Percentiles rank a stretch among this genome's conserved stretches.
phyloP scores from a whole-genome alignment of 768 basidiomycete species.

The Gloeostereum incarnatum region DNA sequence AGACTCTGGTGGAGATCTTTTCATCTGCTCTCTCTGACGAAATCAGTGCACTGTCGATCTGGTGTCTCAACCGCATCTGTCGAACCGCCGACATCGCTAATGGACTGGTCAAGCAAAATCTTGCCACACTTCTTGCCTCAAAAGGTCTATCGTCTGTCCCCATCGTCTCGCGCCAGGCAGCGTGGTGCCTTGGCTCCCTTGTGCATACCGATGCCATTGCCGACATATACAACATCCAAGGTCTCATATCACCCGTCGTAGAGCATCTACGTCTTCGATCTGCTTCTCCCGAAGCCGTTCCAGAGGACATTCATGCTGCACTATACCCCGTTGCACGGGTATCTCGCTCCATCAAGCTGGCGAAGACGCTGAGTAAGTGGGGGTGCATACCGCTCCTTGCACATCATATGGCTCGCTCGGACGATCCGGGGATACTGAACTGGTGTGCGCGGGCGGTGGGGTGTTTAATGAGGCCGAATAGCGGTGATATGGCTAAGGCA shows the following conservation, averaged over 20 bases:
- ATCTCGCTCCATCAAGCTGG: constrained; percentile 14
- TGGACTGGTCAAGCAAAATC: constrained; percentile 13
- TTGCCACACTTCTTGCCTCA: constrained; percentile 9
- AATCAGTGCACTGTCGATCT: constrained; percentile 12
- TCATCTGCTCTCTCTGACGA: constrained; percentile 10
- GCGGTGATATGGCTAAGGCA: constrained; percentile 12
- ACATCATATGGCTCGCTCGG: constrained; percentile 10
- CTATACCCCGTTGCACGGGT: constrained; percentile 13
- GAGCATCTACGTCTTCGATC: constrained; percentile 11
- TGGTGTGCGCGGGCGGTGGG: constrained; percentile 13
- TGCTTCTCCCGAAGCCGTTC: constrained; percentile 2
- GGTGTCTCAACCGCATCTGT: constrained; percentile 14
- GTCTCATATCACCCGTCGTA: constrained; percentile 7
- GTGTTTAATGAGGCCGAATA: constrained; percentile 16
- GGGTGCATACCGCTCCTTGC: constrained; percentile 11
- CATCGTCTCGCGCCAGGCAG: constrained; percentile 10
- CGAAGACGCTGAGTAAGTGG: constrained; percentile 13
- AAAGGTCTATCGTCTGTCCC: constrained; percentile 11
- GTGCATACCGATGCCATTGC: constrained; percentile 13
- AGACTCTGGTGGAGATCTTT: constrained; percentile 13
- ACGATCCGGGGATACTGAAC: constrained; percentile 11
- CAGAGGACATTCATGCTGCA: constrained; percentile 12
- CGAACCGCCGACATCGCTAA: constrained; percentile 13
- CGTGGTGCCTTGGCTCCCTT: constrained; percentile 14
- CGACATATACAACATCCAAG: constrained; percentile 9